phyloP scores from a whole-genome alignment of 345 rosid genomes.

The Adansonia digitata region DNA sequence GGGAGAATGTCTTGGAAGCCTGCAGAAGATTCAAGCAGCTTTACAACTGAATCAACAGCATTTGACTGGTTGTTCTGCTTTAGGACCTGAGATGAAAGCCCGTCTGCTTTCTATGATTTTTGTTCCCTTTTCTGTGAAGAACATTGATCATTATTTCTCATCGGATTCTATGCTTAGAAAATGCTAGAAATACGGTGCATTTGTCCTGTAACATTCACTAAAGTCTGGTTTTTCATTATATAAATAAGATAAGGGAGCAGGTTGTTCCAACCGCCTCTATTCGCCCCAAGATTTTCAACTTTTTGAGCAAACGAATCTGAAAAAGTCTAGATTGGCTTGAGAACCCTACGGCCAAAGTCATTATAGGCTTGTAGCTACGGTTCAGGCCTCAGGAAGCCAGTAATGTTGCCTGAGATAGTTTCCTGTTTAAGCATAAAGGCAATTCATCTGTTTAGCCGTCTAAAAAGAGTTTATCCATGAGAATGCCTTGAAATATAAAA shows the following conservation, averaged over 20 bases:
- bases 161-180: background rate
- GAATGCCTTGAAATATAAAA: too few species aligned
- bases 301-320: background rate
- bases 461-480: background rate
- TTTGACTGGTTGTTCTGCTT: background rate
- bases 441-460: background rate
- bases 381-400: background rate
- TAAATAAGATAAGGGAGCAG: background rate
- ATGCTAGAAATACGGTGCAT: background rate
- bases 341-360: background rate
- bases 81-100: background rate
- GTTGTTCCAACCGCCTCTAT: background rate
- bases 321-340: background rate
- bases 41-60: slow-evolving; percentile 38
- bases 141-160: background rate
- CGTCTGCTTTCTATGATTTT: background rate
- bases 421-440: background rate
- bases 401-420: background rate
- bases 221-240: background rate
- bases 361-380: background rate
- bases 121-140: background rate
- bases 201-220: background rate
- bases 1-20: slow-evolving; percentile 81
- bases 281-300: background rate
- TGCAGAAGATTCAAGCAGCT: slow-evolving; percentile 90